Conservation (phyloP, 257 asterid genomes). For the Solanum gandarillasii region DNA sequence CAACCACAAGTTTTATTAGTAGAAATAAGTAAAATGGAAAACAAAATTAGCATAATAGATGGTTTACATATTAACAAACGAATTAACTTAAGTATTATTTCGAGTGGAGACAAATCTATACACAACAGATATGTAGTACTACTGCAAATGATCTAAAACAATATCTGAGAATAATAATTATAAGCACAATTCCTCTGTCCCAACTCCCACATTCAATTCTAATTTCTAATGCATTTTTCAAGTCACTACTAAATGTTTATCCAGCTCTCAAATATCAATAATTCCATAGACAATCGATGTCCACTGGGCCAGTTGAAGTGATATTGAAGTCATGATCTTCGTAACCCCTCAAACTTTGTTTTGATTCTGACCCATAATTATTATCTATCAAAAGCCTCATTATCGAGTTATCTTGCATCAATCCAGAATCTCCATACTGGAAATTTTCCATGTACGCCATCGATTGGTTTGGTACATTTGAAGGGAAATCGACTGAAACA, state of each 20-base stretch:
- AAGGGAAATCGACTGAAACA: constrained; percentile 16
- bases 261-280: constrained; percentile 9
- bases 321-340: constrained; percentile 12
- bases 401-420: background rate
- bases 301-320: constrained; percentile 19
- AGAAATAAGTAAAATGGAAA: background rate
- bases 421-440: background rate
- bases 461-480: background rate
- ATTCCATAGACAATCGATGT: constrained; percentile 25
- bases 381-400: background rate
- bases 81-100: background rate
- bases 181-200: background rate
- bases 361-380: background rate
- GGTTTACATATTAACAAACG: background rate
- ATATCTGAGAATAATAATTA: background rate
- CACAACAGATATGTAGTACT: background rate
- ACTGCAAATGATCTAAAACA: background rate
- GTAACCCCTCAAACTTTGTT: constrained; percentile 4
- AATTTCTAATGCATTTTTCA: background rate
- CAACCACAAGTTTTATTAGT: background rate
- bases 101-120: background rate
- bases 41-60: background rate
- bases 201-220: background rate
- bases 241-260: background rate
- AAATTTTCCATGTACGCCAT: background rate